Evolutionary conservation across 805 yeast species (phyloP).

Genomic region (Ogataea parapolymorpha): DNA sequence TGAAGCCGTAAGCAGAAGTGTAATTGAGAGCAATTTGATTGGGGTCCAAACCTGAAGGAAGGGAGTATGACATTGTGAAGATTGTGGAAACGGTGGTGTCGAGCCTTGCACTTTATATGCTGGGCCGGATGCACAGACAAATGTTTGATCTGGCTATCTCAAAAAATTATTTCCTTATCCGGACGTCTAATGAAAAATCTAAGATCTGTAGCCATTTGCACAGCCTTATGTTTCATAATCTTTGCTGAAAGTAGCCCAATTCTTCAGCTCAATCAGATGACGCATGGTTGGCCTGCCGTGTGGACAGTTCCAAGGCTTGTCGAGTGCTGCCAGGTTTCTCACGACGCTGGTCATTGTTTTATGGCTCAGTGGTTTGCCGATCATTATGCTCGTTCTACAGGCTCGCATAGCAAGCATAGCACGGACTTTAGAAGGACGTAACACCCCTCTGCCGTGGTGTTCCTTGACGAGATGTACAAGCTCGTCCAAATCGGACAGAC

Average conservation of each 20-base stretch:
- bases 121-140: background rate
- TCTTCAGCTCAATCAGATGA: conserved; percentile 64
- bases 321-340: conserved; percentile 60
- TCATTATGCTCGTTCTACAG: conserved; percentile 90
- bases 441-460: conserved; percentile 38
- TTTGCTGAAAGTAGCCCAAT: conserved; percentile 41
- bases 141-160: conserved; percentile 4
- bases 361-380: conserved; percentile 65
- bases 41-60: conserved; percentile 23
- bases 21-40: conserved; percentile 33
- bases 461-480: conserved; percentile 65
- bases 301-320: conserved; percentile 96
- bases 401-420: conserved; percentile 93
- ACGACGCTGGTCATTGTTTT: conserved; percentile 70
- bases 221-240: conserved; percentile 35
- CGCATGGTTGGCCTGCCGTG: conserved; percentile 98
- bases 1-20: conserved; percentile 41
- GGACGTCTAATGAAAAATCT: conserved; percentile 25
- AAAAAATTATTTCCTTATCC: conserved; percentile 28
- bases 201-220: background rate
- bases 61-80: conserved; percentile 7
- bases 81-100: background rate
- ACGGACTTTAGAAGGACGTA: conserved; percentile 74
- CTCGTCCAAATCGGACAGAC: conserved; percentile 69
- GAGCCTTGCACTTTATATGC: conserved; percentile 3